Evolutionary conservation across 257 asterid genomes (phyloP).

Genomic region (Leptodermis oblonga): DNA sequence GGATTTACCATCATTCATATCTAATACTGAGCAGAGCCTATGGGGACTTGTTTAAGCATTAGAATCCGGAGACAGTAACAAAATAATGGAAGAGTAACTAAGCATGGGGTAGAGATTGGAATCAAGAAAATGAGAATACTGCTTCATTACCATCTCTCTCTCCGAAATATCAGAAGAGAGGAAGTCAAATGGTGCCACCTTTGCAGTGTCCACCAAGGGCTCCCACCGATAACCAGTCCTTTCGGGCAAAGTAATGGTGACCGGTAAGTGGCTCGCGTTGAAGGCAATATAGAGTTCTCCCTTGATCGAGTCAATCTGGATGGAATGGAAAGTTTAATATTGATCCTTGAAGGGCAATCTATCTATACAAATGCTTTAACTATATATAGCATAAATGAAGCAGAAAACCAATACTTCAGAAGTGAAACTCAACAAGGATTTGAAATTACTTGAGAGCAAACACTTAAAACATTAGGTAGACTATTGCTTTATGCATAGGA

Average conservation of each 20-base stretch:
- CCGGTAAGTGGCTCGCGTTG: constrained; percentile 77
- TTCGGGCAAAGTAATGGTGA: constrained; percentile 58
- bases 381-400: neutral
- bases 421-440: neutral
- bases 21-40: neutral
- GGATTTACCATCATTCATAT: neutral
- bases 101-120: constrained; percentile 81
- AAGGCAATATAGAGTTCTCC: constrained; percentile 78
- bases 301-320: constrained; percentile 71
- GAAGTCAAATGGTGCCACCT: constrained; percentile 78
- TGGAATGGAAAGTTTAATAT: neutral
- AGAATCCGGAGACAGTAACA: constrained; percentile 44
- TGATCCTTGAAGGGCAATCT: neutral
- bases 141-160: constrained; percentile 45
- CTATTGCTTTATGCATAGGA: neutral
- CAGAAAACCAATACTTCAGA: neutral
- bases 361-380: neutral
- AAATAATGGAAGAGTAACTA: constrained; percentile 78
- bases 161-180: constrained; percentile 45
- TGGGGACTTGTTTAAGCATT: neutral
- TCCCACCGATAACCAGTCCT: constrained; percentile 80
- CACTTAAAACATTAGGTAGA: neutral
- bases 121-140: constrained; percentile 85
- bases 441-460: neutral
- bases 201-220: constrained; percentile 84